Evolutionary conservation across 352 stramenopile species (phyloP).

Genomic region (Phytophthora nicotianae): DNA sequence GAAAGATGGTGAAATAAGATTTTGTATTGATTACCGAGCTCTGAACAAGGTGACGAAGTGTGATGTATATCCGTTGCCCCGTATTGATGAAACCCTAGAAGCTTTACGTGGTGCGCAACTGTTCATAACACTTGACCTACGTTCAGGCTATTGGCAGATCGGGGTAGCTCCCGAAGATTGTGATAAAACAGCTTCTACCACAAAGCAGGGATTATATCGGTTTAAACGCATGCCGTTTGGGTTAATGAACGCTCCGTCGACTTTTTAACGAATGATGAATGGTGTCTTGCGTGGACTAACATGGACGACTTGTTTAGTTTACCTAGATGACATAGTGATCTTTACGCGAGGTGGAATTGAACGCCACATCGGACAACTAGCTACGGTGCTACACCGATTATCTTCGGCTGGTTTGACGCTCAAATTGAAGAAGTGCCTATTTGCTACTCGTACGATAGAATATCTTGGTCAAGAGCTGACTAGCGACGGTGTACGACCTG

Average conservation of each 20-base stretch:
- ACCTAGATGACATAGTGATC: not conserved
- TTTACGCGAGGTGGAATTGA: not conserved
- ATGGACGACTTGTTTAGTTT: not conserved
- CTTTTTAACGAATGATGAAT: not conserved
- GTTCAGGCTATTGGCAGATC: not conserved
- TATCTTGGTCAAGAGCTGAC: not conserved
- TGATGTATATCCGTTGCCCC: not conserved
- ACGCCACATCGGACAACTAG: not conserved
- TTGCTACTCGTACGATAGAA: not conserved
- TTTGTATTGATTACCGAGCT: not conserved
- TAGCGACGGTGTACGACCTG: not conserved
- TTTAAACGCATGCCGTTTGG: not conserved
- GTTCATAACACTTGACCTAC: not conserved
- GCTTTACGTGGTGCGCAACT: not conserved
- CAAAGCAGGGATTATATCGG: not conserved
- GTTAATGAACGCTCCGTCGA: not conserved
- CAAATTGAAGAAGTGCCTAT: not conserved
- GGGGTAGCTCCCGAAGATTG: not conserved
- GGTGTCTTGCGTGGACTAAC: not conserved
- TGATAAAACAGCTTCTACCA: not conserved
- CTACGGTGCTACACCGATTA: no score
- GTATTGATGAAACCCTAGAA: not conserved
- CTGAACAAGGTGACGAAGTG: not conserved
- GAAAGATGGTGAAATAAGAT: not conserved
- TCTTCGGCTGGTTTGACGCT: not conserved